A percentile compares a stretch with the other conserved stretches of the same genome.
Conservation (phyloP, 352 stramenopile species). For the Pythium aphanidermatum region DNA sequence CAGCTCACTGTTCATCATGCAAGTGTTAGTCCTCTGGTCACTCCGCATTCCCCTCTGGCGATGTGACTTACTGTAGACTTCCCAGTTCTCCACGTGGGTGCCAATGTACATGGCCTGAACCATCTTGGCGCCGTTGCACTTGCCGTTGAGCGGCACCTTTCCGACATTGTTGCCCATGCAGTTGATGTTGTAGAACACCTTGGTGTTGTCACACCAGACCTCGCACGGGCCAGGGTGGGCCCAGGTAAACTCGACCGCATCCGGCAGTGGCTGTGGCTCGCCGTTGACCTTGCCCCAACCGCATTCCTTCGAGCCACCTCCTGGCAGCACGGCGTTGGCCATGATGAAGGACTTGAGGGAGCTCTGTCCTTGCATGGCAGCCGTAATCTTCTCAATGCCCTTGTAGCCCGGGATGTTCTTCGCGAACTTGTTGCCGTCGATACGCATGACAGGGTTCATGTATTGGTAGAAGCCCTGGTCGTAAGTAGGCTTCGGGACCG, state of each 20-base stretch:
- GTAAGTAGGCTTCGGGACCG: slow-evolving; percentile 4
- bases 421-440: slow-evolving; percentile 6
- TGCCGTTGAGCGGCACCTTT: slow-evolving; percentile 9
- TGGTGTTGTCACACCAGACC: slow-evolving; percentile 14
- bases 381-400: slow-evolving; percentile 9
- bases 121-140: slow-evolving; percentile 7
- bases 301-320: too few relatives aligned
- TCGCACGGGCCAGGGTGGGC: slow-evolving; percentile 17
- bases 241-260: slow-evolving; percentile 11
- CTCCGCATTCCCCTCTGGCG: not conserved
- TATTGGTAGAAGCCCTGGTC: slow-evolving; percentile 4
- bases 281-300: too few relatives aligned
- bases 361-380: slow-evolving; percentile 10
- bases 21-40: too few relatives aligned
- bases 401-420: slow-evolving; percentile 1
- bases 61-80: slow-evolving; percentile 9
- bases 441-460: slow-evolving; percentile 10
- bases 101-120: slow-evolving; percentile 13
- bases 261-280: not conserved
- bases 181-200: slow-evolving; percentile 7
- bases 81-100: slow-evolving; percentile 9
- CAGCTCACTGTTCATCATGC: slow-evolving; percentile 2
- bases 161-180: slow-evolving; percentile 12
- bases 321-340: too few relatives aligned
- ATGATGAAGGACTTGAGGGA: slow-evolving; percentile 5